These are phyloP conservation scores for Penicillium atrosanguineum DNA, from an alignment of 495 filamentous ascomycete species.

Conservation along the genomic window DNA sequence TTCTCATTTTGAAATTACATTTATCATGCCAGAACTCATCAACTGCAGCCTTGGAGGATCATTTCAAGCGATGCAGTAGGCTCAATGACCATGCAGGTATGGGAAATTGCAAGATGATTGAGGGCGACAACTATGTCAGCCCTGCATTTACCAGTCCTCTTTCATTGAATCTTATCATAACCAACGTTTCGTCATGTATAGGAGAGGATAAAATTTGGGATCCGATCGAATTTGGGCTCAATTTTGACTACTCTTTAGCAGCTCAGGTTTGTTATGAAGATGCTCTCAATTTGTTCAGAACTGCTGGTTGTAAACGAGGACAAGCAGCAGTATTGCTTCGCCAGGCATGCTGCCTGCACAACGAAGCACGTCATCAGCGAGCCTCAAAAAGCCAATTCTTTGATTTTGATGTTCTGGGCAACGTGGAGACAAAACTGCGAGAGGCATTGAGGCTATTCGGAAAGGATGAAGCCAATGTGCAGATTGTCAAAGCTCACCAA, in stretches of 20 bases:
- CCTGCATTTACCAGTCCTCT: conserved; percentile 24
- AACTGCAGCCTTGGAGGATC: conserved; percentile 4
- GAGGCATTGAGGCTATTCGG: conserved; percentile 17
- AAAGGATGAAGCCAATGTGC: conserved; percentile 18
- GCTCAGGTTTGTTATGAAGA: conserved; percentile 11
- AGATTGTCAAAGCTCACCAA: conserved; percentile 20
- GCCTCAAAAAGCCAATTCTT: background rate
- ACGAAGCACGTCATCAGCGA: conserved; percentile 7
- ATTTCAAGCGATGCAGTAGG: conserved; percentile 10
- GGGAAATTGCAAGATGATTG: conserved; percentile 21
- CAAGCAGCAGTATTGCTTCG: conserved; percentile 24
- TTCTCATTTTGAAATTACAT: conserved; percentile 19
- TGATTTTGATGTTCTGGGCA: conserved; percentile 4
- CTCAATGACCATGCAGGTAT: conserved; percentile 19
- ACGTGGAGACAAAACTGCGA: conserved; percentile 12
- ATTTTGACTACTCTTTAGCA: conserved; percentile 8
- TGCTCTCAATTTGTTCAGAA: conserved; percentile 15
- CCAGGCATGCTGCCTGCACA: conserved; percentile 22
- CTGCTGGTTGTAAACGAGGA: conserved; percentile 11
- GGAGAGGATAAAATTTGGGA: conserved; percentile 21
- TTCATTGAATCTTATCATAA: conserved; percentile 19
- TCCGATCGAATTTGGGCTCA: conserved; percentile 14
- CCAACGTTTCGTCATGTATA: conserved; percentile 1
- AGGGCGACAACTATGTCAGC: conserved; percentile 20
- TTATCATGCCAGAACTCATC: conserved; percentile 13